Conservation (phyloP, 2,329 filamentous ascomycete species). For the Geoglossum cookeanum region DNA sequence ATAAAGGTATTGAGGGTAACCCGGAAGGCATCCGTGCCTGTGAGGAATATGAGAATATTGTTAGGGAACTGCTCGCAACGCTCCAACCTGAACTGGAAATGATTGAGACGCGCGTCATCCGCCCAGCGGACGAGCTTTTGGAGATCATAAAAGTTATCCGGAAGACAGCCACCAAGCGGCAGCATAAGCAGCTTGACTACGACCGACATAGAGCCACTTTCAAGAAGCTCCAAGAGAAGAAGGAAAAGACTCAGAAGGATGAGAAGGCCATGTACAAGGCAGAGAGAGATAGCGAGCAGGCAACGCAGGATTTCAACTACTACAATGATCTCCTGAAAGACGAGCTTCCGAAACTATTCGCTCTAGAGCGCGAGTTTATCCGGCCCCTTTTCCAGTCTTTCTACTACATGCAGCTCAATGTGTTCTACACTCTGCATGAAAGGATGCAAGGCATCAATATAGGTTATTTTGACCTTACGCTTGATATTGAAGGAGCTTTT, state of each 20-base stretch:
- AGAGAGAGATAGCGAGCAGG: conserved; percentile 74
- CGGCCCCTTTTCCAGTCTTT: conserved; percentile 94
- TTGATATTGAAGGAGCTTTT: conserved; percentile 84
- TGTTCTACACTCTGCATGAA: conserved; percentile 96
- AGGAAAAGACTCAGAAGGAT: conserved; percentile 88
- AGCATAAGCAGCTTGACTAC: conserved; percentile 95
- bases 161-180: conserved; percentile 72
- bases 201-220: conserved; percentile 66
- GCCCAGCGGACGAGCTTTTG: conserved; percentile 78
- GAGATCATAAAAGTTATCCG: conserved; percentile 91
- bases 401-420: conserved; percentile 99
- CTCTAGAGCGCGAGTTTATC: conserved; percentile 84
- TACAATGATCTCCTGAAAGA: conserved; percentile 96
- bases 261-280: conserved; percentile 95
- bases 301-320: conserved; percentile 92
- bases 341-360: conserved; percentile 81
- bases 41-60: conserved; percentile 86
- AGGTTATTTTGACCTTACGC: conserved; percentile 84
- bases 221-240: conserved; percentile 95
- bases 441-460: conserved; percentile 96
- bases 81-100: conserved; percentile 87
- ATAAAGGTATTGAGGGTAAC: conserved; percentile 65
- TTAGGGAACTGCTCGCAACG: conserved; percentile 75
- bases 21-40: conserved; percentile 85
- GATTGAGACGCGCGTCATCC: conserved; percentile 84